Evolutionary conservation across 2,329 filamentous ascomycete genomes (phyloP), one percentile per base, ranked within the genome.

Genomic region (Cladosporium sp.): DNA sequence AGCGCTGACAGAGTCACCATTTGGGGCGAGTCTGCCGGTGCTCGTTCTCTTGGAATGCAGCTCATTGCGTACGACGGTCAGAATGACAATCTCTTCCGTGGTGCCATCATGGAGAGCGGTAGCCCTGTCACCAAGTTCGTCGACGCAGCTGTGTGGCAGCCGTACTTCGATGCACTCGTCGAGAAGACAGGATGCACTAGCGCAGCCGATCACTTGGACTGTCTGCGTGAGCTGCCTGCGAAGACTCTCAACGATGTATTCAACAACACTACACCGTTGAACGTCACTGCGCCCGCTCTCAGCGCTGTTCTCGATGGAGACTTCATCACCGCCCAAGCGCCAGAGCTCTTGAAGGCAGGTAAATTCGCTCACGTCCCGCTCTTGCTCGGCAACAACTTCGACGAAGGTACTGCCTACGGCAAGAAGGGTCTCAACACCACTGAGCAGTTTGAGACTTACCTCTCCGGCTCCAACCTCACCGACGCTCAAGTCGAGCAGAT

Each of bases 1-100:
- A 88, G 91, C 68, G 86, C 88, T 0, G 76, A 78, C 17, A 89
- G 88, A 69, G 88, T 92, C 8, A 92, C 88, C 0, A 86, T 92
- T 58, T 90, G 86, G 85, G 89, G 89, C 24, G 85, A 91, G 68
- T 86, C 82, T 1, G 69, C 73, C 9, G 75, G 75, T 19, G 63
- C 82, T 7, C 85, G 88, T 70, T 85, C 83, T 36, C 34, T 55
- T 8, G 52, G 52, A 3, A 55, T 55, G 52, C 52, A 55, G 52
- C 52, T 55, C 17, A 73, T 68, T 8, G 74, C 74, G 3, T 76
- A 72, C 63, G 65, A 70, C 22, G 75, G 75, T 25, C 32, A 55
- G n/a, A 22, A 55, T 10, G 75, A 77, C 54, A 65, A 69, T 28
- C 68, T 77, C 13, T 77, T 77, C 70, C 71, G 72, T n/a, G 72